Percentiles rank a stretch among this genome's conserved stretches.
Conservation (phyloP, 495 filamentous ascomycete species). For the Trichocladium uniseriatum region DNA sequence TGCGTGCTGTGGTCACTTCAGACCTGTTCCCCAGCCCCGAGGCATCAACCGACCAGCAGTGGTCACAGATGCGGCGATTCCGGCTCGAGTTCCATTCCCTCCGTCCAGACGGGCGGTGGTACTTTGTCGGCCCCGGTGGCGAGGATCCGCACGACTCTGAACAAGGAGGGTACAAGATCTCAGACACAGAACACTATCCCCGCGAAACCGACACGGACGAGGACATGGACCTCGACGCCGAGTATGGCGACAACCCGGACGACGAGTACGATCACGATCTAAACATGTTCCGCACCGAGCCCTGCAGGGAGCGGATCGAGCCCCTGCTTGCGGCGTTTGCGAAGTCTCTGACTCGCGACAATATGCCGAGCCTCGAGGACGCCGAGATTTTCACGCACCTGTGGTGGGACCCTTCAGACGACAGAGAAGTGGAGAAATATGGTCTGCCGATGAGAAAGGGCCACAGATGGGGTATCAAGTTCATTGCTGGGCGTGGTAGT, state of each 20-base stretch:
- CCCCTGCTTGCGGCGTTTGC: slow-evolving; percentile 1
- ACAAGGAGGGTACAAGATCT: neutral
- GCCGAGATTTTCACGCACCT: slow-evolving; percentile 21
- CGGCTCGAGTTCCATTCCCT: slow-evolving; percentile 1
- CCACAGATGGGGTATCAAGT: neutral
- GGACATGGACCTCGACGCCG: neutral
- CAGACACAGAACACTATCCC: neutral
- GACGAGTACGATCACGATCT: neutral
- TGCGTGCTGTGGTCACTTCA: slow-evolving; percentile 1
- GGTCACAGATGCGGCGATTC: slow-evolving; percentile 2
- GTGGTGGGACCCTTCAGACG: slow-evolving; percentile 16
- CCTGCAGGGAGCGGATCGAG: neutral
- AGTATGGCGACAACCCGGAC: neutral
- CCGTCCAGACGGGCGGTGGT: slow-evolving; percentile 2
- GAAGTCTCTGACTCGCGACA: neutral
- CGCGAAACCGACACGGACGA: neutral
- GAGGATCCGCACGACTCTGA: slow-evolving; percentile 1
- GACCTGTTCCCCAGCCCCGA: slow-evolving; percentile 1
- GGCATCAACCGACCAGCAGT: neutral
- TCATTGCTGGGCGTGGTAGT: neutral
- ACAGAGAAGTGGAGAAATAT: slow-evolving; percentile 7
- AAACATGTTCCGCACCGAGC: slow-evolving; percentile 3
- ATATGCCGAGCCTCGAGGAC: slow-evolving; percentile 12
- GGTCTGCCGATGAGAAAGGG: neutral
- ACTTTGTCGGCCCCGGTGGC: slow-evolving; percentile 3